A percentile compares a stretch with the other conserved stretches of the same genome.
These are phyloP conservation scores for Mycosphaerella sp. DNA, from an alignment of 2,329 filamentous ascomycete species.

Conservation along the genomic window DNA sequence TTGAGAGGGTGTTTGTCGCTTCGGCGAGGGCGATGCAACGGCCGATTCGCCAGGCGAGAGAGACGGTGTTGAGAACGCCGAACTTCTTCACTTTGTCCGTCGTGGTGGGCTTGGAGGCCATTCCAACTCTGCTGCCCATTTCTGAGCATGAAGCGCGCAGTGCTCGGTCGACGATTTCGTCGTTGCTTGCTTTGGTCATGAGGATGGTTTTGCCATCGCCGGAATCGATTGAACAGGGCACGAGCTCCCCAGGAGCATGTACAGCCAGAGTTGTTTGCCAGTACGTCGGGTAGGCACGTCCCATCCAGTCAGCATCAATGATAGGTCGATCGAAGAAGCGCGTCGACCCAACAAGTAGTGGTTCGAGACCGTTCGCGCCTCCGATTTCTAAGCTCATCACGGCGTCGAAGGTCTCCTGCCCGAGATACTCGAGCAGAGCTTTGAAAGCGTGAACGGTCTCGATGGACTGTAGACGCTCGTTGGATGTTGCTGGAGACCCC, in stretches of 20 bases:
- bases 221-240: slow-evolving; percentile 43
- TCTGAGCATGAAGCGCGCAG: slow-evolving; percentile 36
- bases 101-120: slow-evolving; percentile 38
- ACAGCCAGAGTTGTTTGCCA: slow-evolving; percentile 43
- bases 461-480: slow-evolving; percentile 55
- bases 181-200: slow-evolving; percentile 39
- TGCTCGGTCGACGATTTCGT: slow-evolving; percentile 41
- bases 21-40: slow-evolving; percentile 52
- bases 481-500: slow-evolving; percentile 55
- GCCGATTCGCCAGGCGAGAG: slow-evolving; percentile 50
- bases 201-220: slow-evolving; percentile 43
- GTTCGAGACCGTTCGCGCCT: slow-evolving; percentile 58
- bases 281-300: slow-evolving; percentile 43
- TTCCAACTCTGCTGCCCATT: slow-evolving; percentile 40
- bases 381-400: slow-evolving; percentile 61
- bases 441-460: slow-evolving; percentile 42
- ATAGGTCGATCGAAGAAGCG: slow-evolving; percentile 44
- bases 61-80: slow-evolving; percentile 39
- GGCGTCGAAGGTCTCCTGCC: slow-evolving; percentile 45
- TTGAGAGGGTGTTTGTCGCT: slow-evolving; percentile 46
- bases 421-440: slow-evolving; percentile 49
- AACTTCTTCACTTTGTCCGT: slow-evolving; percentile 35
- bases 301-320: slow-evolving; percentile 45
- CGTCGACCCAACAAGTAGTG: slow-evolving; percentile 52
- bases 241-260: slow-evolving; percentile 37